These are phyloP conservation scores for Umbelopsis vinacea DNA, from an alignment of 192 early-diverging fungal species.

Conservation along the genomic window DNA sequence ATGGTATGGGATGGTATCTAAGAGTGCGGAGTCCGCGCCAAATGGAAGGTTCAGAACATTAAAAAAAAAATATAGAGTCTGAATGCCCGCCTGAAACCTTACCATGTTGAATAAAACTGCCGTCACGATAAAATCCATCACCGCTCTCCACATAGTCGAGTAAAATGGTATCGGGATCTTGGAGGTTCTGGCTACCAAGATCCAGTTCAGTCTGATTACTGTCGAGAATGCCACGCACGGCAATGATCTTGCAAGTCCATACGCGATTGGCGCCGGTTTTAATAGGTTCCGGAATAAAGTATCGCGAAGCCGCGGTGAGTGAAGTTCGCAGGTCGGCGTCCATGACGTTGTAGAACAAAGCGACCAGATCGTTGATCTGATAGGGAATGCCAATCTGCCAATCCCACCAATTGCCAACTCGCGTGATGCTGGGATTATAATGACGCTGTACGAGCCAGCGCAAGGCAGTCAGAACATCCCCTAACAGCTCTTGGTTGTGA, in stretches of 20 bases:
- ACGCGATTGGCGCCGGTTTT: constrained; percentile 18
- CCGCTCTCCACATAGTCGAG: constrained; percentile 9
- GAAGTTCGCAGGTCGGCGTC: not conserved
- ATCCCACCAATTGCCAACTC: constrained; percentile 8
- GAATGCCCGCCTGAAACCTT: not conserved
- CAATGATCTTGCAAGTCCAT: constrained; percentile 4
- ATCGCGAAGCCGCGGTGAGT: not conserved
- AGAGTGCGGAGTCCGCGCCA: too few relatives aligned
- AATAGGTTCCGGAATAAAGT: not conserved
- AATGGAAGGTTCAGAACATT: too few relatives aligned
- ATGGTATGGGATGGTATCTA: constrained; percentile 2
- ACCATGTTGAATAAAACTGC: constrained; percentile 18
- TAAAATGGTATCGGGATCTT: not conserved
- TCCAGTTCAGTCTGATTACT: not conserved
- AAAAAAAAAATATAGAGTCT: too few relatives aligned
- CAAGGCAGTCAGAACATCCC: not conserved
- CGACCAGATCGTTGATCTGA: constrained; percentile 13
- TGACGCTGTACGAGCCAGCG: not conserved
- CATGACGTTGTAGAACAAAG: constrained; percentile 1
- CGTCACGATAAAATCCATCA: constrained; percentile 9
- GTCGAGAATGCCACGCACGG: not conserved
- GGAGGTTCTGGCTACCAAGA: not conserved
- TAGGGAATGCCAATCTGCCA: constrained; percentile 20
- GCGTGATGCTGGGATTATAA: not conserved
- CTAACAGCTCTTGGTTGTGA: not conserved